These are phyloP conservation scores for Suillus lakei DNA, from an alignment of 768 basidiomycete species.

Conservation along the genomic window DNA sequence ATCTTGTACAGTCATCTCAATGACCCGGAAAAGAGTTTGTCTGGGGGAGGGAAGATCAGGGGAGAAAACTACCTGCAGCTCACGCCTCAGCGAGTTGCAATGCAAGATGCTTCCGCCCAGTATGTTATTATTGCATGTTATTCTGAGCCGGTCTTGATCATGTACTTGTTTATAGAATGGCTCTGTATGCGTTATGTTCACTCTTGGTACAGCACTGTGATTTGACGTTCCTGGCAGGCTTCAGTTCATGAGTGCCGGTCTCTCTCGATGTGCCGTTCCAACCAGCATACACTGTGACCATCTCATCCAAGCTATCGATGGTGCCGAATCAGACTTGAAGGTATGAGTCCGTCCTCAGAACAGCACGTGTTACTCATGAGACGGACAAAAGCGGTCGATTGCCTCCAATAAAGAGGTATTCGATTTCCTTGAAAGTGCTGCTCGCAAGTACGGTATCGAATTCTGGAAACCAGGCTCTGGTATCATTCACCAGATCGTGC, in stretches of 20 bases:
- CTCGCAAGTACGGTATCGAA: conserved; percentile 91
- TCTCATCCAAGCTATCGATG: conserved; percentile 91
- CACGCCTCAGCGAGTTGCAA: conserved; percentile 90
- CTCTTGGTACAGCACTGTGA: background rate
- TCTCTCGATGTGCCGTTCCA: conserved; percentile 82
- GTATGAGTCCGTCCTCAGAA: conserved; percentile 40
- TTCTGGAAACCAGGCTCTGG: conserved; percentile 94
- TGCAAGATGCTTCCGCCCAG: conserved; percentile 96
- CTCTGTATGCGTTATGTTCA: conserved; percentile 55
- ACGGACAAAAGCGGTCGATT: conserved; percentile 67
- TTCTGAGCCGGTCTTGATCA: conserved; percentile 17
- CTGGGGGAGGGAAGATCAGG: conserved; percentile 67
- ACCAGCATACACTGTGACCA: conserved; percentile 98
- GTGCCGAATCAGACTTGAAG: conserved; percentile 85
- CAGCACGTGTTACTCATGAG: conserved; percentile 5
- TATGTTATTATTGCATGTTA: conserved; percentile 44
- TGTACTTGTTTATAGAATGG: conserved; percentile 61
- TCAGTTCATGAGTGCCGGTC: conserved; percentile 98
- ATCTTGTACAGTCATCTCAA: conserved; percentile 92
- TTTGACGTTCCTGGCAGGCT: conserved; percentile 50
- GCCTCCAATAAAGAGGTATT: conserved; percentile 94
- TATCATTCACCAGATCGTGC: conserved; percentile 96
- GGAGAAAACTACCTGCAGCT: conserved; percentile 93
- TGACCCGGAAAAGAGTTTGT: conserved; percentile 75
- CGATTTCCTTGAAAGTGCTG: conserved; percentile 93